Percentiles rank a stretch among this genome's conserved stretches.
Conservation (phyloP, 129 eudicot genomes). For the Centrapalus pauciflorus region DNA sequence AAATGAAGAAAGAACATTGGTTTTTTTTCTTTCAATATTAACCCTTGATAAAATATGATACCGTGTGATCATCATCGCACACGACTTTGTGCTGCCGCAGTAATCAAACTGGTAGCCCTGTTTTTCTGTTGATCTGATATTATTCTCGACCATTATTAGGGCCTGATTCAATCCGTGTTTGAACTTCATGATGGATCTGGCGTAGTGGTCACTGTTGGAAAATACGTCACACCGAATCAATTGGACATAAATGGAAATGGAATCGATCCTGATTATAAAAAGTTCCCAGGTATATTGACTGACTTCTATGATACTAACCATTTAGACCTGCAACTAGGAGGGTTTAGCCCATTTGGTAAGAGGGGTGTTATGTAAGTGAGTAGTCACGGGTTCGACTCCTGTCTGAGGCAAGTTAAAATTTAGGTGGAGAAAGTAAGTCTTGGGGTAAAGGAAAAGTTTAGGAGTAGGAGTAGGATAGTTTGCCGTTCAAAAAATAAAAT, state of each 20-base stretch:
- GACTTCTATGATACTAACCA: background rate
- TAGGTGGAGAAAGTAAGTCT: no score
- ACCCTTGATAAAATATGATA: background rate
- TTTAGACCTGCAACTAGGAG: no score
- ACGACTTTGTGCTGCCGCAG: no score
- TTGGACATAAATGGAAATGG: conserved; percentile 92
- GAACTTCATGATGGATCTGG: conserved; percentile 99
- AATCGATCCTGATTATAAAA: conserved; percentile 76
- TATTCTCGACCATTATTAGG: conserved; percentile 36
- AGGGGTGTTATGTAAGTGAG: no score
- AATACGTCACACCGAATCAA: conserved; percentile 88
- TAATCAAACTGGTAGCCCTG: no score
- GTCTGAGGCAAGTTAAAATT: no score
- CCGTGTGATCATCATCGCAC: no score
- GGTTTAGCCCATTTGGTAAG: no score
- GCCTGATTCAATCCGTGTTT: conserved; percentile 82
- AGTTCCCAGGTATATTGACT: conserved; percentile 38
- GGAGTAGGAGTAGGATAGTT: no score
- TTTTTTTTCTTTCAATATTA: background rate
- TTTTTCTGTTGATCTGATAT: conserved; percentile 8
- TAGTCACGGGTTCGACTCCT: no score
- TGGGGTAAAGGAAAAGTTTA: no score
- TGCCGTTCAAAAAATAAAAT: no score
- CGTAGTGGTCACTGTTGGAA: conserved; percentile 86
- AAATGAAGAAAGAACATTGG: background rate